Base-by-base conservation (phyloP, 805 yeast genomes). In the Teunomyces atbi region DNA sequence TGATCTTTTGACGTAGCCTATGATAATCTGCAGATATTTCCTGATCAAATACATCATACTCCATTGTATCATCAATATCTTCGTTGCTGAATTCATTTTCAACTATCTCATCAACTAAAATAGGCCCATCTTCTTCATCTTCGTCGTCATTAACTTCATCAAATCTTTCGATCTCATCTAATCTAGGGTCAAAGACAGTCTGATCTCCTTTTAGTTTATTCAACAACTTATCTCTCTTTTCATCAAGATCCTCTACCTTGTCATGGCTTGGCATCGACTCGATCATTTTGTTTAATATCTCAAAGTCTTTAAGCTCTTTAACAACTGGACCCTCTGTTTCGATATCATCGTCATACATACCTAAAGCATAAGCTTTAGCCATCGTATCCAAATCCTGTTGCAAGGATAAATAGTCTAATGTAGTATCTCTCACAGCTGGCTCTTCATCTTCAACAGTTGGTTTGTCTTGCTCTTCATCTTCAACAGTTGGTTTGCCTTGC, bases 331-430 rank as follows among this genome's bases (percentile, higher is more conserved):
- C 86, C 41, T 74, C 73, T 0, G 81, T 77, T 19, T 66, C 71
- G 7, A 78, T 61, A 52, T 83, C 86, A 49, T 80, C 86, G 55
- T 82, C 86, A 55, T 79, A 82, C 52, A 77, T 60, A 1, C 87
- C 88, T 18, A 71, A 53, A n/a, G 72, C 65, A 52, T 83, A 83
- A 0, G 85, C 86, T 43, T 73, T 71, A 0, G 80, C 85, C 83
- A 82, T 77, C 3, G 77, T 72, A 41, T 81, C 84, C 52, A 77
- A 46, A 53, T 80, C 77, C 15, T 68, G 68, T 19, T 71, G 73
- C 23, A 78, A 47, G 1, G 69, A 53, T 7, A 56, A 60, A 52
- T 69, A 52, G 49, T 80, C 83, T 6, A 73, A 49, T 0, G 62
- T 46, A 1, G 73, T 62, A 18, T 62, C 64, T 30, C 53, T 49